Conservation (phyloP, 495 filamentous ascomycete genomes). For the Oleoguttula mirabilis region DNA sequence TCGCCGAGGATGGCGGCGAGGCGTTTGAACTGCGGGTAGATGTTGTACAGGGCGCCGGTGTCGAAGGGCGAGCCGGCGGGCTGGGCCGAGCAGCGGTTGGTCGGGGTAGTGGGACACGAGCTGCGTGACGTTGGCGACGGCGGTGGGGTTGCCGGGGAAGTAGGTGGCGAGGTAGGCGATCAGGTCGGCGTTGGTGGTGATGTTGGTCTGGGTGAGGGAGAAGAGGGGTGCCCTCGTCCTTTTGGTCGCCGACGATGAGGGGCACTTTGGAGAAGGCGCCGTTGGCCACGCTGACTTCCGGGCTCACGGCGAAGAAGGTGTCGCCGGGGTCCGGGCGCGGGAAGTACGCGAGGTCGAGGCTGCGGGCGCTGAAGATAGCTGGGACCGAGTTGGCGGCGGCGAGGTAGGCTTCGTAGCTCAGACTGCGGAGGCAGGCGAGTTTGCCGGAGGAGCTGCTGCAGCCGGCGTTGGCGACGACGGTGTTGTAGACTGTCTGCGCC, state of each 20-base stretch:
- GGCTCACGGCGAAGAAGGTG: slow-evolving; percentile 34
- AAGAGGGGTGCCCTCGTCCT: slow-evolving; percentile 52
- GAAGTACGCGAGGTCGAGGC: slow-evolving; percentile 13
- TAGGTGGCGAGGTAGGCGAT: slow-evolving; percentile 48
- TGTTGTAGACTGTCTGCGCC: slow-evolving; percentile 51
- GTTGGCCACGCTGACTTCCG: slow-evolving; percentile 38
- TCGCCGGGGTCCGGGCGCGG: slow-evolving; percentile 15
- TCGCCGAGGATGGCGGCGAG: slow-evolving; percentile 66
- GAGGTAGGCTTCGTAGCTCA: slow-evolving; percentile 11
- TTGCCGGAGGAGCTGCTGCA: slow-evolving; percentile 41
- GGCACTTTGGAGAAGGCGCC: slow-evolving; percentile 46
- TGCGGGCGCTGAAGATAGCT: slow-evolving; percentile 17
- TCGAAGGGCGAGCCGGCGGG: slow-evolving; percentile 52
- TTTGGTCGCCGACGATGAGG: slow-evolving; percentile 48
- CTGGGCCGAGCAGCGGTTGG: slow-evolving; percentile 19
- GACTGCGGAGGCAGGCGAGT: slow-evolving; percentile 18
- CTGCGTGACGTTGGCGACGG: slow-evolving; percentile 14
- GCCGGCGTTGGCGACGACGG: slow-evolving; percentile 46
- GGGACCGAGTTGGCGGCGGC: slow-evolving; percentile 19
- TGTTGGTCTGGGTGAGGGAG: slow-evolving; percentile 49
- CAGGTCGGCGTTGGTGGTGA: slow-evolving; percentile 45
- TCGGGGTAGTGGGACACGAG: slow-evolving; percentile 47
- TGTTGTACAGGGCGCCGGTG: slow-evolving; percentile 48
- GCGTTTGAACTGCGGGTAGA: slow-evolving; percentile 66
- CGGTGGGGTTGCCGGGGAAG: slow-evolving; percentile 26